Evolutionary conservation across 1,284 basidiomycete species (phyloP), one percentile per base, ranked within the genome.

Genomic region (Ustilago vetiveriae): DNA sequence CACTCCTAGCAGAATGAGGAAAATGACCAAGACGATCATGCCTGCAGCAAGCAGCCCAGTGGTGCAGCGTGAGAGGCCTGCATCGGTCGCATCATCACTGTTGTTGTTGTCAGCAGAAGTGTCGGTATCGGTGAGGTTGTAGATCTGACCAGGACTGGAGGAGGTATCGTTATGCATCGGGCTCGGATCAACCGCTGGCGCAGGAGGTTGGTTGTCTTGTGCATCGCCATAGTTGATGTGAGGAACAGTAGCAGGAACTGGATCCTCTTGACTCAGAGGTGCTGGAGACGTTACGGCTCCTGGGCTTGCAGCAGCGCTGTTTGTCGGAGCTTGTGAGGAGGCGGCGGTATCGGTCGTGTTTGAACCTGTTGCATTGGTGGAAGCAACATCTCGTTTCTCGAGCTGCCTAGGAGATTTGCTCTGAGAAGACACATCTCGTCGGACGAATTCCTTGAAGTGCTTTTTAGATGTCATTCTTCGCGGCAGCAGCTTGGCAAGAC

Each of bases 161-260:
- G 7, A 22, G 51, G 53, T 37, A 43, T 64, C 49, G 49, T 53
- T 43, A 57, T 23, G 44, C 54, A 46, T 57, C 29, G 50, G n/a
- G n/a, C n/a, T 6, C 8, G 46, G 1, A 9, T 39, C 36, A 7
- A 21, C 17, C 5, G 27, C 16, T 8, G 16, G 14, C 8, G 30
- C 2, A 33, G 27, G 17, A 6, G 46, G 16, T 11, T 32, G 16
- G 19, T 21, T 26, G 7, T 32, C 2, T 5, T n/a, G 10, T 4
- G 35, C 42, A 14, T 35, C 30, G 37, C 43, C 43, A 6, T 45
- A 45, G 14, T 53, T 22, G 43, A 46, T 39, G 23, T 53, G 29
- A 1, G 42, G 37, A 16, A 32, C 22, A 14, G 22, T 17, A 8
- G 21, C 19, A 3, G 46, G 26, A 3, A 32, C 24, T 8, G 32